Percentiles rank a stretch among this genome's conserved stretches.
Evolutionary conservation across 768 basidiomycete species (phyloP).

Genomic region (Termitomyces sp.): DNA sequence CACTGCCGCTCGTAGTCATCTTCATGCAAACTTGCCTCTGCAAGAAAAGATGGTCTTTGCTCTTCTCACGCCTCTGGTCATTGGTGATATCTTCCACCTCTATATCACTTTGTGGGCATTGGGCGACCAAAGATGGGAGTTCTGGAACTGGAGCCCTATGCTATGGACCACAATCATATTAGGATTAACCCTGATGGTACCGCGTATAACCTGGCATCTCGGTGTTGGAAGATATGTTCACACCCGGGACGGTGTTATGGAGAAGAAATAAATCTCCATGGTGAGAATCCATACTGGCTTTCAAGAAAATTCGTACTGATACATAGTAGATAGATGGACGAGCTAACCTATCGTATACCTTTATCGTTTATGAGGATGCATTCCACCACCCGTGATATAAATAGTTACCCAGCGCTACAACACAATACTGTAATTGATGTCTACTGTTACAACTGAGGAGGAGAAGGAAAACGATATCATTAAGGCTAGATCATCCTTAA

Average conservation of each 20-base stretch:
- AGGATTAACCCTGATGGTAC: slow-evolving; percentile 64
- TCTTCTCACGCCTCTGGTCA: slow-evolving; percentile 62
- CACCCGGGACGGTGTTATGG: slow-evolving; percentile 46
- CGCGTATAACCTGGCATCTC: slow-evolving; percentile 70
- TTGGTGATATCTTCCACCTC: slow-evolving; percentile 68
- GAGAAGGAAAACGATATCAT: slow-evolving; percentile 5
- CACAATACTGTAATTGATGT: slow-evolving; percentile 12
- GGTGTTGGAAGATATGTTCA: slow-evolving; percentile 76
- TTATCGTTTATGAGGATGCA: background rate
- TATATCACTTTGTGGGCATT: slow-evolving; percentile 71
- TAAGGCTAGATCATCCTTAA: slow-evolving; percentile 23
- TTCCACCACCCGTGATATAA: background rate
- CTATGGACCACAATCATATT: slow-evolving; percentile 63
- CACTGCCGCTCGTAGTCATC: slow-evolving; percentile 55
- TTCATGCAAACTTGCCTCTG: slow-evolving; percentile 53
- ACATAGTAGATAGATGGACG: background rate
- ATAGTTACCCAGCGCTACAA: slow-evolving; percentile 7
- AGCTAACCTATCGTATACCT: background rate
- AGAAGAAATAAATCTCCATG: slow-evolving; percentile 15
- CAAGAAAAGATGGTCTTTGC: slow-evolving; percentile 72
- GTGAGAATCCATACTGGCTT: background rate
- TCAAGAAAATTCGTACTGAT: background rate
- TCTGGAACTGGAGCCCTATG: slow-evolving; percentile 64
- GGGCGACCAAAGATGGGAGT: slow-evolving; percentile 64
- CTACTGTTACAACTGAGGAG: slow-evolving; percentile 14